These are phyloP conservation scores for Nicotiana tabacum DNA, from an alignment of 257 asterid species.

Conservation along the genomic window DNA sequence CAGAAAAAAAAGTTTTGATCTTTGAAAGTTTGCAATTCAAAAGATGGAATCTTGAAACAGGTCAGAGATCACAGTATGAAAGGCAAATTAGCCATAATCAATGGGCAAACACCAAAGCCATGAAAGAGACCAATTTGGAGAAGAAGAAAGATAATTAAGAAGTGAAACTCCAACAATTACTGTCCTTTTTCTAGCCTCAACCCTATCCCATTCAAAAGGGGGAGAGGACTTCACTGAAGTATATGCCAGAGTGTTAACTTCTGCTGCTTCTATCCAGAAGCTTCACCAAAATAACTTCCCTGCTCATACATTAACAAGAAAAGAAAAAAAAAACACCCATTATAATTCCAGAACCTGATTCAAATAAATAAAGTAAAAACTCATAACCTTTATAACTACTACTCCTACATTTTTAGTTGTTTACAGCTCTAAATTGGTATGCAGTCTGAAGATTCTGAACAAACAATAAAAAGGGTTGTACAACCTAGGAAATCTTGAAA, in stretches of 20 bases:
- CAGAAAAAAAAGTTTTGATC: background rate
- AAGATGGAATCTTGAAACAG: conserved; percentile 10
- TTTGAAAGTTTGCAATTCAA: conserved; percentile 13
- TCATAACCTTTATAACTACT: too few species aligned
- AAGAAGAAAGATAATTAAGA: conserved; percentile 18
- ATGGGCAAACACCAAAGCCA: conserved; percentile 51
- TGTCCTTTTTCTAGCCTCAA: conserved; percentile 19
- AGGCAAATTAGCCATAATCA: conserved; percentile 52
- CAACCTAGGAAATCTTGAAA: background rate
- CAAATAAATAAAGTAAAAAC: background rate
- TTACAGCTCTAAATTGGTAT: too few species aligned
- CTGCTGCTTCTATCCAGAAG: conserved; percentile 47
- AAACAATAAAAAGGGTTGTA: background rate
- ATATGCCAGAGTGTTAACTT: conserved; percentile 56
- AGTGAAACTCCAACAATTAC: conserved; percentile 23
- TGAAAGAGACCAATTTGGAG: conserved; percentile 32
- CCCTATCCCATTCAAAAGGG: conserved; percentile 38
- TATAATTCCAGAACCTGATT: conserved; percentile 9
- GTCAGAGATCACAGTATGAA: conserved; percentile 8
- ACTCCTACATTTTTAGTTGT: background rate
- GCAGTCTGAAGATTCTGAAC: background rate
- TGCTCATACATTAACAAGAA: conserved; percentile 20
- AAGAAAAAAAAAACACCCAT: conserved; percentile 8
- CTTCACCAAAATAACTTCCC: conserved; percentile 37
- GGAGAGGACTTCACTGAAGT: conserved; percentile 24